Evolutionary conservation across 495 filamentous ascomycete genomes (phyloP).

Genomic region (Neurospora tetrasperma): DNA sequence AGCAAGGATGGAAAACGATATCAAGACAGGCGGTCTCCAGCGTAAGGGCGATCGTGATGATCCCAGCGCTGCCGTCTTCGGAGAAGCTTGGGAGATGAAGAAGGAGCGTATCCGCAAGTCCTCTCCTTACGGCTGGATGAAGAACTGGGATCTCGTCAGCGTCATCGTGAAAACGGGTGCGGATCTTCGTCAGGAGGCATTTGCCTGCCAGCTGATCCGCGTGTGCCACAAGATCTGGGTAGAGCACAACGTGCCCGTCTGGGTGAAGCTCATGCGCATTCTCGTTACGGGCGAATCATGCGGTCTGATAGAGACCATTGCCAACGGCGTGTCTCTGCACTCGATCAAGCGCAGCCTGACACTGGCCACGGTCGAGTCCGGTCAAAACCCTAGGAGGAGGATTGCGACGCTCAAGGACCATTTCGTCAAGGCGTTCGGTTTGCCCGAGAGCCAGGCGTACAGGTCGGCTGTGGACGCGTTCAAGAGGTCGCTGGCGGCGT

Average conservation of each 20-base stretch:
- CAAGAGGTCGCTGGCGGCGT: constrained; percentile 58
- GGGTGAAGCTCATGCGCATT: constrained; percentile 72
- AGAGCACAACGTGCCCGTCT: constrained; percentile 59
- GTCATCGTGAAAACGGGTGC: constrained; percentile 74
- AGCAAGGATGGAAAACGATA: constrained; percentile 71
- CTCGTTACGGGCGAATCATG: constrained; percentile 69
- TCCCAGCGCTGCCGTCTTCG: constrained; percentile 70
- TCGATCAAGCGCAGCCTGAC: constrained; percentile 67
- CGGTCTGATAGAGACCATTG: constrained; percentile 70
- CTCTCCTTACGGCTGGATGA: constrained; percentile 68
- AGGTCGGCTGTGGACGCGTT: constrained; percentile 57
- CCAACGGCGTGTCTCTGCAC: constrained; percentile 66
- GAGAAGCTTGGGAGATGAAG: constrained; percentile 66
- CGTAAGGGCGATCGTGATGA: constrained; percentile 69
- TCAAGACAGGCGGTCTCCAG: constrained; percentile 65
- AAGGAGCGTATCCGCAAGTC: constrained; percentile 66
- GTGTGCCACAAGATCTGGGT: constrained; percentile 68
- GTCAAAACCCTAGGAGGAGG: constrained; percentile 52
- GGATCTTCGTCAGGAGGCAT: constrained; percentile 67
- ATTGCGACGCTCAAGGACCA: constrained; percentile 68
- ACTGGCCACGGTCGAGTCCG: constrained; percentile 52
- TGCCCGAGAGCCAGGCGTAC: constrained; percentile 50
- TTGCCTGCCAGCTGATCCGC: constrained; percentile 66
- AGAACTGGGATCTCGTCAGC: constrained; percentile 69
- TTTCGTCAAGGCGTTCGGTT: constrained; percentile 64